phyloP scores from a whole-genome alignment of 257 asterid genomes.

The Nicotiana attenuata region DNA sequence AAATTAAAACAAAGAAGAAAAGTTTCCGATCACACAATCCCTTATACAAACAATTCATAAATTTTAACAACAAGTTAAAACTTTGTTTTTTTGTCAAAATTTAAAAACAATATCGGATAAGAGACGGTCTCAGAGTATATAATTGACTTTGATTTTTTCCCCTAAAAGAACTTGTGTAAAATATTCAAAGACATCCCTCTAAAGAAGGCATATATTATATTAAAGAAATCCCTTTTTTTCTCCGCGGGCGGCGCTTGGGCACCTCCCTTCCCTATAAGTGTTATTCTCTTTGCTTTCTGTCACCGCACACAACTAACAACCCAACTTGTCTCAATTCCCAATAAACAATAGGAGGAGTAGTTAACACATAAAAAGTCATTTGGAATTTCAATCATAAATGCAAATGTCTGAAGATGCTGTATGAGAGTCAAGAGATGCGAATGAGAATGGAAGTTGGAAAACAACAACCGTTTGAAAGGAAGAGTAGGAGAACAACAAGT shows the following conservation, averaged over 20 bases:
- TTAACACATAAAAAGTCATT: not conserved
- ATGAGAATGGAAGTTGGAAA: conserved; percentile 3
- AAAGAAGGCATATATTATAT: not conserved
- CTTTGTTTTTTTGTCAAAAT: not conserved
- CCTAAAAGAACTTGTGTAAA: not conserved
- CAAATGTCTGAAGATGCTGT: not conserved
- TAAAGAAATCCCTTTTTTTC: not conserved
- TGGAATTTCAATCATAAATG: not conserved
- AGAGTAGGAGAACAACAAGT: not conserved
- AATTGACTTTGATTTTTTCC: not conserved
- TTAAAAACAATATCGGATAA: not conserved
- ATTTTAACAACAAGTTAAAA: too few relatives aligned
- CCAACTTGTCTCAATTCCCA: not conserved
- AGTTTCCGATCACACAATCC: too few relatives aligned
- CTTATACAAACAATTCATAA: too few relatives aligned
- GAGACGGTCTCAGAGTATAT: not conserved
- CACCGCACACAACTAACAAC: conserved; percentile 2
- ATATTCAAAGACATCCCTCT: not conserved
- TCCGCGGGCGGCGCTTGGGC: not conserved
- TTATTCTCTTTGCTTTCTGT: not conserved
- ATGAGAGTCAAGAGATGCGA: not conserved
- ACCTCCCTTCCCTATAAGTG: not conserved
- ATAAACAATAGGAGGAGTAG: not conserved
- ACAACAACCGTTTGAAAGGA: not conserved
- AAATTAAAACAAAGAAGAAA: too few relatives aligned